Base-by-base conservation (phyloP, 352 stramenopile genomes). In the Plasmopara halstedii region DNA sequence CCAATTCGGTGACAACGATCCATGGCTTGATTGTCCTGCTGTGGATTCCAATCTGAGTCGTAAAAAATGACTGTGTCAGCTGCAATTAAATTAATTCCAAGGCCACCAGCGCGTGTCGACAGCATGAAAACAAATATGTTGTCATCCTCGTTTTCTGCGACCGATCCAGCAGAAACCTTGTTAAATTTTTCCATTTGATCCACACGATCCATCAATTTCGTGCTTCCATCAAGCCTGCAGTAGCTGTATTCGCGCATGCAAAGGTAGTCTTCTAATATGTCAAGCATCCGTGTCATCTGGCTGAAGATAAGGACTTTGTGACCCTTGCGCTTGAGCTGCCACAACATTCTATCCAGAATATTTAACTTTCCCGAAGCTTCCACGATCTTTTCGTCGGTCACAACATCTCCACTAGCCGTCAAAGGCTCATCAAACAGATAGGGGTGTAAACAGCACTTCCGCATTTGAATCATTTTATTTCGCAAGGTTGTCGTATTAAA, bases 41-140 rank as follows among this genome's bases (percentile, higher is more conserved):
- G 87, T 15, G 97, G 97, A 65, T 99, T 99, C 96, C 96, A 99
- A 64, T 99, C 95, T 25, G 94, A 97, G 72, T 99, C 96, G 52
- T 96, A 99, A 17, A 99, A 87, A 50, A 99, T 89, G 11, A 99
- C 94, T 4, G 95, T 85, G 60, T 99, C 94, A 4, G 96, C 96
- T 18, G 91, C 90, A n/a, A 95, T 97, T 19, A 99, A 64, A 52
- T 97, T 97, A 41, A 99, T 88, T 32, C 97, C 97, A 4, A 99
- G 78, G 18, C 97, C 97, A 51, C 97, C 97, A 37, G 96, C 97
- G 39, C 82, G 73, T 3, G 81, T 95, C 15, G 83, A 91, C 35
- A 93, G 54, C 60, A 93, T 58, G 43, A 94, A 94, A 46, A 77
- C 78, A 50, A 92, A 94, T 11, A 88, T 48, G 37, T 67, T 68